These are phyloP conservation scores for Globisporangium camurandrum DNA, from an alignment of 352 stramenopile species.

Conservation along the genomic window DNA sequence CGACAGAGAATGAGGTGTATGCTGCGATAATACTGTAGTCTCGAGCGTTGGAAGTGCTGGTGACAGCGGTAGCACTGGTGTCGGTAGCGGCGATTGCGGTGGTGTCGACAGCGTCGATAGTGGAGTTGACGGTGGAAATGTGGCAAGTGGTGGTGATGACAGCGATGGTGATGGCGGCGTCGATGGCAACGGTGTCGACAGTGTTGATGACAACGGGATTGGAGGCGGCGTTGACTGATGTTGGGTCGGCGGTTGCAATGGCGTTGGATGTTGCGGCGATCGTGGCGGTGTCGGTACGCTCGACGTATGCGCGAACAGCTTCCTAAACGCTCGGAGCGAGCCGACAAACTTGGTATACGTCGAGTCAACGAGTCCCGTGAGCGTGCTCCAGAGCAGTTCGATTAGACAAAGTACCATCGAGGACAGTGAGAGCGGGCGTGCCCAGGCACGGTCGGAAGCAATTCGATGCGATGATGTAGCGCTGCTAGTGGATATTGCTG, in stretches of 20 bases:
- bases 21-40: too few species aligned
- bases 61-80: too few species aligned
- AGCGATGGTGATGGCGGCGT: not conserved
- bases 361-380: not conserved
- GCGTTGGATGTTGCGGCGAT: too few species aligned
- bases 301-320: not conserved
- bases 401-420: too few species aligned
- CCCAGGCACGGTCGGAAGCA: too few species aligned
- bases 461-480: too few species aligned
- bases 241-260: too few species aligned
- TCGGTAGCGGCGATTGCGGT: not conserved
- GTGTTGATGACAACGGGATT: not conserved
- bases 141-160: not conserved
- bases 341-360: not conserved
- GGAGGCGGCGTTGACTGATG: not conserved
- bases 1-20: too few species aligned
- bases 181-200: not conserved
- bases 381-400: not conserved
- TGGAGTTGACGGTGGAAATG: too few species aligned
- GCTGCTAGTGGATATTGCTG: too few species aligned
- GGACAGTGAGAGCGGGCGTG: too few species aligned
- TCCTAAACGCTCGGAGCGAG: not conserved
- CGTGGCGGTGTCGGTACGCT: not conserved
- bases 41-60: too few species aligned
- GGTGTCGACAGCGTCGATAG: not conserved